Evolutionary conservation across 176 grass and related monocot species (phyloP).

Genomic region (Aegilops sharonensis): DNA sequence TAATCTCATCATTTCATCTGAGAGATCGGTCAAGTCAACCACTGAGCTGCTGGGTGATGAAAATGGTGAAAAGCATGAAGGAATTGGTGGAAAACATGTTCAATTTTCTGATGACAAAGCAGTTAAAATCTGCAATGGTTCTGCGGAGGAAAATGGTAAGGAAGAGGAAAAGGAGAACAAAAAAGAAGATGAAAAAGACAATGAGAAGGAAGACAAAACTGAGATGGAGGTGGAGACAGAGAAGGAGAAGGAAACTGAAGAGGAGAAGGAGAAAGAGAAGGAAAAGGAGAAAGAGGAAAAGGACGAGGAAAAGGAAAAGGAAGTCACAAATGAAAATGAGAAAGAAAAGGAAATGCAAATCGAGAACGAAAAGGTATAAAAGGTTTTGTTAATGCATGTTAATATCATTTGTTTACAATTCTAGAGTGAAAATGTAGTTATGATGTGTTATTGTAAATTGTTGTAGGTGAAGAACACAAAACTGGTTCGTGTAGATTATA

Average conservation of each 20-base stretch:
- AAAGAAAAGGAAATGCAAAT: slow-evolving; percentile 26
- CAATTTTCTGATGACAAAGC: slow-evolving; percentile 40
- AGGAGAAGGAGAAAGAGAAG: slow-evolving; percentile 34
- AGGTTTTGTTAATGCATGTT: slow-evolving; percentile 5
- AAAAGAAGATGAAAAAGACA: neutral
- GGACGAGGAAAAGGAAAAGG: neutral
- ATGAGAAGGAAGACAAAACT: neutral
- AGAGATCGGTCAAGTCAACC: slow-evolving; percentile 51
- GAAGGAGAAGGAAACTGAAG: neutral
- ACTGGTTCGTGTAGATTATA: slow-evolving; percentile 89
- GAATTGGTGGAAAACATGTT: slow-evolving; percentile 26
- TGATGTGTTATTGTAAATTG: slow-evolving; percentile 27
- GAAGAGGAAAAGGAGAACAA: slow-evolving; percentile 19
- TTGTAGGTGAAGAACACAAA: slow-evolving; percentile 72
- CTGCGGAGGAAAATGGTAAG: slow-evolving; percentile 43
- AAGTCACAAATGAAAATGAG: slow-evolving; percentile 36
- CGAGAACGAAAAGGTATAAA: slow-evolving; percentile 43
- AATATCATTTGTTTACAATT: slow-evolving; percentile 9
- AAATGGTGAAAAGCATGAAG: slow-evolving; percentile 54
- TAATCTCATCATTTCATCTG: slow-evolving; percentile 71
- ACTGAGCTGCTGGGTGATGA: slow-evolving; percentile 48
- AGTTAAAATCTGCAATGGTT: slow-evolving; percentile 64
- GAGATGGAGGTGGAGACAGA: slow-evolving; percentile 19
- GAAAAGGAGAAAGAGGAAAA: neutral
- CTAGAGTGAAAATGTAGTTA: neutral